Conservation (phyloP, 768 basidiomycete species). For the Paxillus rubicundulus region DNA sequence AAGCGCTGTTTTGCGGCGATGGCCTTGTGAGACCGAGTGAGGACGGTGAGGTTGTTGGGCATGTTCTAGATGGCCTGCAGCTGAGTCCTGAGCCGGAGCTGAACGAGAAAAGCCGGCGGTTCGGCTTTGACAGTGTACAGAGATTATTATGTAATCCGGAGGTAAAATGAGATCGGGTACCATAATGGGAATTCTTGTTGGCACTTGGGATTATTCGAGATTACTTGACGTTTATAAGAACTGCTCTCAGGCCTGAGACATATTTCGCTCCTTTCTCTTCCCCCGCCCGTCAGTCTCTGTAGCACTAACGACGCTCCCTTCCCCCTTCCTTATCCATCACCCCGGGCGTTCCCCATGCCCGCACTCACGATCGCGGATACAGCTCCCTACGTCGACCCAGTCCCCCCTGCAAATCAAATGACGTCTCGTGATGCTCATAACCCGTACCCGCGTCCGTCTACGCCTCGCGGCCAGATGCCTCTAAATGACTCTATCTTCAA, state of each 20-base stretch:
- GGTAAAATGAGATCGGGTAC: constrained; percentile 9
- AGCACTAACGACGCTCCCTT: background rate
- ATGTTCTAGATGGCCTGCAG: background rate
- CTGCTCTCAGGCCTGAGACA: constrained; percentile 34
- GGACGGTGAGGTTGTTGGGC: constrained; percentile 47
- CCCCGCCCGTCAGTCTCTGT: constrained; percentile 2
- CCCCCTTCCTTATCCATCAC: background rate
- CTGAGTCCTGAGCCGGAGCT: too few relatives aligned
- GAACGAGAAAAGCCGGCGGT: constrained; percentile 7
- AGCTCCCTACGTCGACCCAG: constrained; percentile 3
- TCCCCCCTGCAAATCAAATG: background rate
- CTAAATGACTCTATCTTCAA: constrained; percentile 14
- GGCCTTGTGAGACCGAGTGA: constrained; percentile 63
- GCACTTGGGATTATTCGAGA: constrained; percentile 6
- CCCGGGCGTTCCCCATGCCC: constrained; percentile 23
- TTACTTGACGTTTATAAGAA: constrained; percentile 25
- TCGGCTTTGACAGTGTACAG: constrained; percentile 2
- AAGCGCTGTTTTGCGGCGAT: constrained; percentile 67
- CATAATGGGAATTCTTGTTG: constrained; percentile 9
- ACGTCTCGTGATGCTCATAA: constrained; percentile 8
- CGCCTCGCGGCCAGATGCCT: constrained; percentile 16
- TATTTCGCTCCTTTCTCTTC: constrained; percentile 23
- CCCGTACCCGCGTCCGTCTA: constrained; percentile 23
- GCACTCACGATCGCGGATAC: constrained; percentile 23
- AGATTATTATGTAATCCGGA: constrained; percentile 7